These are phyloP conservation scores for Thoreauomyces humboldtii DNA, from an alignment of 192 early-diverging fungal species.

Conservation along the genomic window DNA sequence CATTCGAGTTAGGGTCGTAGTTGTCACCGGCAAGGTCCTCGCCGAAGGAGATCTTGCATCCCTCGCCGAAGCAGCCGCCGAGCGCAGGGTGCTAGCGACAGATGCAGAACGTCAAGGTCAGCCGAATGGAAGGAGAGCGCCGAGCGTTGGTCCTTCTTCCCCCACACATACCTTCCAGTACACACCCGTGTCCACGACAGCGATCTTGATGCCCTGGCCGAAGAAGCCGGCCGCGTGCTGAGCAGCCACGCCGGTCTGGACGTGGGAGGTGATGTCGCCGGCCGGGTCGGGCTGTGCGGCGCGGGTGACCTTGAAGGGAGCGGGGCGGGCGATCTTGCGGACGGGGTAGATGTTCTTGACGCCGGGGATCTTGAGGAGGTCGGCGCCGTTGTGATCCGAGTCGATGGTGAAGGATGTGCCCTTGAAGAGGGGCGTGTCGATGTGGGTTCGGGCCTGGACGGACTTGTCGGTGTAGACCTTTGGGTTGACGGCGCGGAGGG, in stretches of 20 bases:
- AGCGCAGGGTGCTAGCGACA: constrained; percentile 55
- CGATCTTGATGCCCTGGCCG: constrained; percentile 52
- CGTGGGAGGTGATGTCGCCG: constrained; percentile 7
- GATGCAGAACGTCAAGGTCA: too few species aligned
- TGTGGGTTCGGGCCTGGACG: not conserved
- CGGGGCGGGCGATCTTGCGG: not conserved
- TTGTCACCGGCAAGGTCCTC: constrained; percentile 46
- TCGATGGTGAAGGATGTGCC: constrained; percentile 4
- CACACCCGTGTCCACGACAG: constrained; percentile 51
- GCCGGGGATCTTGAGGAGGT: constrained; percentile 5
- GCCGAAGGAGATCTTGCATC: constrained; percentile 38
- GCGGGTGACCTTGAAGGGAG: not conserved
- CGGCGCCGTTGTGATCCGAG: constrained; percentile 5
- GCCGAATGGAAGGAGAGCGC: too few species aligned
- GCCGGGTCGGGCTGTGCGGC: not conserved
- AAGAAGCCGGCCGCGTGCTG: constrained; percentile 25
- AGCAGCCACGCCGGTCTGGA: constrained; percentile 38
- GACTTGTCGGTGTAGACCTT: not conserved
- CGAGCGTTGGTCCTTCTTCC: too few species aligned
- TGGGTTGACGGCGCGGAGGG: not conserved
- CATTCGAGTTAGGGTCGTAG: constrained; percentile 17
- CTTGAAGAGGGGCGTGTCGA: constrained; percentile 11
- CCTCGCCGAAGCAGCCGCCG: constrained; percentile 42
- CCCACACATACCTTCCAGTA: too few species aligned
- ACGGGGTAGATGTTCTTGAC: constrained; percentile 9